Evolutionary conservation across 805 yeast genomes (phyloP), one percentile per base, ranked within the genome.

Genomic region (Jamesozyma spencerorum): DNA sequence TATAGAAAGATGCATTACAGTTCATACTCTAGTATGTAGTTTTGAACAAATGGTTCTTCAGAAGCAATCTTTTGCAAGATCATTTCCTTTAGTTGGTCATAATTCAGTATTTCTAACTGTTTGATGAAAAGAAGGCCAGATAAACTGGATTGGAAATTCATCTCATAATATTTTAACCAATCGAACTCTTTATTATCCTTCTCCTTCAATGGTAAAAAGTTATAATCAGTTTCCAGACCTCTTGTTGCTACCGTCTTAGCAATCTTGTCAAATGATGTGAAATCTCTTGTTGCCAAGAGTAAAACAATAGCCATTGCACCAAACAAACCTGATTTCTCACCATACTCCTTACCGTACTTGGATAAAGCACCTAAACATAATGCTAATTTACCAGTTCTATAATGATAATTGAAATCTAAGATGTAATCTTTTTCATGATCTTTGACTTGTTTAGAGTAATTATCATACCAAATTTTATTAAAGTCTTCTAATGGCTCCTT

Each of bases 401-500:
- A 53, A 28, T 58, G 51, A 35, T 44, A 54, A 28, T 53, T 55
- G 35, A 60, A 60, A 14, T 57, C 60, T 11, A 62, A 38, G 5
- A 53, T 36, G 31, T 46, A 50, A 38, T 60, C 57, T 33, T 49
- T 53, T 13, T 47, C 50, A 12, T 65, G 62, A 32, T 72, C 71
- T 39, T 66, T 58, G 44, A 71, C 62, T 64, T 75, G 77, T 57
- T 41, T 68, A 53, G 42, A 55, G 47, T 57, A 57, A 46, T 54
- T 55, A 48, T 49, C 57, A 48, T 54, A 71, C 26, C 71, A 76
- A 35, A 65, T 70, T 2, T 62, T 60, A 17, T 65, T 53, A 43
- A 80, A 68, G 12, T 62, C 60, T 6, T 65, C 69, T 36, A 79
- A 49, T 37, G 78, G 68, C 14, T 65, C 55, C 31, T 64, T 51